Evolutionary conservation across 768 basidiomycete genomes (phyloP), one percentile per base, ranked within the genome.

Genomic region (Pulveroboletus ravenelii): DNA sequence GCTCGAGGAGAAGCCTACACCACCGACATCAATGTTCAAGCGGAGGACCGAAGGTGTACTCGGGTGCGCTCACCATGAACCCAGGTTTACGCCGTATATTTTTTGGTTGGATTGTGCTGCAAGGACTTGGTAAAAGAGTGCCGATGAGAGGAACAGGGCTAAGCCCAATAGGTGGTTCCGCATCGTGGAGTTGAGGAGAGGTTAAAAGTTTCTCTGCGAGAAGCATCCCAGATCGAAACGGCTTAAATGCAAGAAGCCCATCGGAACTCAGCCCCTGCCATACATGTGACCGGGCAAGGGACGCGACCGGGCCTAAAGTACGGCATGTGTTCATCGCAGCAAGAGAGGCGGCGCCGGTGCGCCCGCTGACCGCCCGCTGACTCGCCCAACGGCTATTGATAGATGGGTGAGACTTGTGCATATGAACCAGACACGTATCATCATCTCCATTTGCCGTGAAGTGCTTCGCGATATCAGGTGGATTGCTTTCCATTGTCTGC

Each of bases 81-180:
- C 84, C 30, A 88, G 61, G 60, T 88, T 87, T 3, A 87, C 85
- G 41, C 86, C 86, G 60, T 85, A 81, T 14, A 85, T 81, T 54
- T 85, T 84, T 55, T 59, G 2, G 39, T 48, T 23, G 30, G 64
- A 57, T n/a, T 48, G 52, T 20, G 56, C 56, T 4, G 62, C 63
- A n/a, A 59, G 45, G 47, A 52, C 61, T 2, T 18, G 48, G 3
- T 51, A 47, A 35, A 61, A 48, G 41, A 67, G 51, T 27, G 54
- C 36, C 25, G 44, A 52, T 1, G 44, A 55, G 8, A 67, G 45
- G 25, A 43, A 52, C 9, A 69, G 38, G 35, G 47, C 48, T 13
- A 60, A 43, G 17, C 37, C 48, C 5, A 56, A 17, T 3, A 59
- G 27, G 2, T 55, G 27, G 47, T 50, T 52, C 46, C 32, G 62